phyloP scores from a whole-genome alignment of 2,329 filamentous ascomycete genomes.

The Ophiostoma ulmi region DNA sequence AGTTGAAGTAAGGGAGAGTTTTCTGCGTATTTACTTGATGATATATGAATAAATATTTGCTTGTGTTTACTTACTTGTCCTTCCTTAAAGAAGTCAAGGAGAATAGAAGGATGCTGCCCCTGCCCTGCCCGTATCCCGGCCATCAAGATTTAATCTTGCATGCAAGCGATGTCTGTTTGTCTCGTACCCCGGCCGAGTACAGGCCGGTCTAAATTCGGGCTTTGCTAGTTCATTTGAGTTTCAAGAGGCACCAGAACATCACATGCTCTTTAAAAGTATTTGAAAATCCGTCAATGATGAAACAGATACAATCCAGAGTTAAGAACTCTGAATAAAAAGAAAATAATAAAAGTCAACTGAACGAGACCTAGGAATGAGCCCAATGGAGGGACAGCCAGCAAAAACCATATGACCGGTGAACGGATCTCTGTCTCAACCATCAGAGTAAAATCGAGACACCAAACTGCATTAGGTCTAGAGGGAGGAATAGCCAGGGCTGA shows the following conservation, averaged over 20 bases:
- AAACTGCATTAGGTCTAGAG: background rate
- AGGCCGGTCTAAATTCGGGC: background rate
- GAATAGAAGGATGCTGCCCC: background rate
- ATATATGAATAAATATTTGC: background rate
- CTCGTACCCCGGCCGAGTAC: background rate
- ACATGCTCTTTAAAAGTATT: too few relatives aligned
- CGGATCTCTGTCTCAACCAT: background rate
- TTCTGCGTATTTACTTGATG: background rate
- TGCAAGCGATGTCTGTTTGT: conserved; percentile 1
- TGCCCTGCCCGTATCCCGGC: background rate
- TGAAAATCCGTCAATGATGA: background rate
- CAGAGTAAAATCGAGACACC: background rate
- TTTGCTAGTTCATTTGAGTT: background rate
- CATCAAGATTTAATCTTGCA: conserved; percentile 9
- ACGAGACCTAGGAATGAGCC: too few relatives aligned
- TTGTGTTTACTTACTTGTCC: background rate
- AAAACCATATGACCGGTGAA: background rate
- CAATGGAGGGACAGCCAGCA: too few relatives aligned
- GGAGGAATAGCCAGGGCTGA: conserved; percentile 4
- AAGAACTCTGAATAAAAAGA: background rate
- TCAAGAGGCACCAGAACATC: too few relatives aligned
- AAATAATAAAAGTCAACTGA: background rate
- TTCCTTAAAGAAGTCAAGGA: too few relatives aligned
- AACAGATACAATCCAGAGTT: background rate
- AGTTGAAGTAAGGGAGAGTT: background rate